Conservation (phyloP, 2,329 filamentous ascomycete genomes). For the Knufia fluminis region DNA sequence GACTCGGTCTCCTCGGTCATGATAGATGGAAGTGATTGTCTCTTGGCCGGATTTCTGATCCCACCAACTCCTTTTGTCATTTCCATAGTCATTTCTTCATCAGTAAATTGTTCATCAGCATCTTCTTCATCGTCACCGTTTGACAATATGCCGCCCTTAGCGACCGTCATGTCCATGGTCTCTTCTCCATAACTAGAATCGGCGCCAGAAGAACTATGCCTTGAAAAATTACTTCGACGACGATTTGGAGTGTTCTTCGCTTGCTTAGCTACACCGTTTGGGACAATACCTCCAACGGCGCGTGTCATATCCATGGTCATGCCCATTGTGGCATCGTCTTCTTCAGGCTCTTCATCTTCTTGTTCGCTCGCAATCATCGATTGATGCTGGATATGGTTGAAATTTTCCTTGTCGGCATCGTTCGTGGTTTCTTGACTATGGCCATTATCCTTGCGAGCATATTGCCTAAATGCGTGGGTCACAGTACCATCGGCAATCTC, state of each 20-base stretch:
- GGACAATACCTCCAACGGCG: slow-evolving; percentile 68
- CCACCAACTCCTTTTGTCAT: slow-evolving; percentile 55
- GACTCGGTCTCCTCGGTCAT: slow-evolving; percentile 28
- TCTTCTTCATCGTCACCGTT: slow-evolving; percentile 28
- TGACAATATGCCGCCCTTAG: slow-evolving; percentile 42
- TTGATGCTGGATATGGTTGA: slow-evolving; percentile 31
- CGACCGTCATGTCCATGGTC: slow-evolving; percentile 49
- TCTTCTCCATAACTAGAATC: slow-evolving; percentile 37
- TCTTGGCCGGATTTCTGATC: slow-evolving; percentile 43
- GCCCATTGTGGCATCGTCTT: slow-evolving; percentile 50
- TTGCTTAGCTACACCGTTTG: slow-evolving; percentile 17
- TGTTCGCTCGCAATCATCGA: slow-evolving; percentile 23
- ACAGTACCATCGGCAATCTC: slow-evolving; percentile 59
- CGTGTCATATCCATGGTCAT: slow-evolving; percentile 93
- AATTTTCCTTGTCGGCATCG: slow-evolving; percentile 38
- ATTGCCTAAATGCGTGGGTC: slow-evolving; percentile 41
- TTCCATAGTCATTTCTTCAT: slow-evolving; percentile 40
- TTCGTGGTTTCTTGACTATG: slow-evolving; percentile 18
- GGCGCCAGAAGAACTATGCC: slow-evolving; percentile 29
- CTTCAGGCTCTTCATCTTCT: slow-evolving; percentile 26
- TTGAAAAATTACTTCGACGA: slow-evolving; percentile 28
- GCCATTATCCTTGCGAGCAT: slow-evolving; percentile 32
- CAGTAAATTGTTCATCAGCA: slow-evolving; percentile 35
- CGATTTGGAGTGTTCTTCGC: slow-evolving; percentile 27
- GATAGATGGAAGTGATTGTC: slow-evolving; percentile 3